Base-by-base conservation (phyloP, 495 filamentous ascomycete species). In the Penicillium chermesinum region DNA sequence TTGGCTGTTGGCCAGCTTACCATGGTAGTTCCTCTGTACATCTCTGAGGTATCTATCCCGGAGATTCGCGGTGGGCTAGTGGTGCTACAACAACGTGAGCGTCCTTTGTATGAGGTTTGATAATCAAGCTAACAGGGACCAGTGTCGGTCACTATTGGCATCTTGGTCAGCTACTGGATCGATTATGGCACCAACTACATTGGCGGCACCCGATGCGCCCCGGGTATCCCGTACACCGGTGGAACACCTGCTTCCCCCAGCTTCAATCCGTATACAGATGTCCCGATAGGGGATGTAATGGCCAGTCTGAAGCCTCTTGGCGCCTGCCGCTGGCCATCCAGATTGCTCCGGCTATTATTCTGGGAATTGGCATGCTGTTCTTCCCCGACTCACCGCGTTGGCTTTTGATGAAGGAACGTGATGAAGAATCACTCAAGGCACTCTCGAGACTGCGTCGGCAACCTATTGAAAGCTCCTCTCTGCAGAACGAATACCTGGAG, bases 151-250 rank as follows among this genome's bases (percentile, higher is more conserved):
- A 87, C 82, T 25, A 81, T 89, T 42, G 89, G 89, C 19, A 91
- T 95, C 64, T 80, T 93, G 73, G 66, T 90, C 25, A 81, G 78
- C 51, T 93, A 89, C 71, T 94, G 88, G 87, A 87, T 89, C 54
- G 81, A 88, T 64, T 89, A 88, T 46, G 65, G 62, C 15, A 63
- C 69, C 14, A 70, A 72, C 47, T 65, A 67, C 22, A 68, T 72
- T 38, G 69, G 67, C n/a, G 67, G 69, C 10, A 61, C 65, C 0
- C 56, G 66, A 12, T 75, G 68, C 18, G 64, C 69, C 27, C 69
- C 65, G 12, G 51, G 62, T 36, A 53, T 67, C 33, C 63, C 66
- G 10, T 89, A 79, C 64, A 90, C 89, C 40, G 88, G 88, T n/a
- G 84, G 85, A 5, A 84, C 79, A 7, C 65, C 71, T 3, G 57